These are phyloP conservation scores for Omphalotus olearius DNA, from an alignment of 1,284 basidiomycete species.

Conservation along the genomic window DNA sequence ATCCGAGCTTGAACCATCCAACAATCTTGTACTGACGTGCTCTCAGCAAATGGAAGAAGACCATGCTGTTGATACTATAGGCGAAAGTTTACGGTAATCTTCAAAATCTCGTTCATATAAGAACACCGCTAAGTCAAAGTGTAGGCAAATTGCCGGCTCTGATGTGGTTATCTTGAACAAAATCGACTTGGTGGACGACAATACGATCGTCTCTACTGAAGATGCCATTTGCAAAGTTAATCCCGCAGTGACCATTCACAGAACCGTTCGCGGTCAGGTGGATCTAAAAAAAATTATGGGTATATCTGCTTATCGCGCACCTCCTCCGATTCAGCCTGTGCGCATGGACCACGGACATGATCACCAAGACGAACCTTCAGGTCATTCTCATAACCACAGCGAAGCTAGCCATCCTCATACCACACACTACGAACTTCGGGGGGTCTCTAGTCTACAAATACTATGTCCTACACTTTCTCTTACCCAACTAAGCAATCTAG, in stretches of 20 bases:
- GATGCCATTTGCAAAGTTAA: conserved; percentile 68
- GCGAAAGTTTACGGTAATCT: conserved; percentile 71
- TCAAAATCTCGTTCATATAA: neutral
- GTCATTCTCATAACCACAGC: conserved; percentile 25
- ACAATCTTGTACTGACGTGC: neutral
- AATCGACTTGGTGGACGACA: conserved; percentile 60
- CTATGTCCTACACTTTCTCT: conserved; percentile 53
- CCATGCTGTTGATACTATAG: conserved; percentile 58
- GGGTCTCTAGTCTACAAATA: conserved; percentile 73
- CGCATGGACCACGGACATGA: conserved; percentile 21
- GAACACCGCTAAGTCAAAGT: neutral
- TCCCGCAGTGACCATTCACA: conserved; percentile 69
- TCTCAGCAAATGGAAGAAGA: conserved; percentile 81
- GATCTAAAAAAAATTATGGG: conserved; percentile 74
- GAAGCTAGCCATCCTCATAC: conserved; percentile 27
- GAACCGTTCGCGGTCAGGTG: conserved; percentile 65
- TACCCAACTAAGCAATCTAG: conserved; percentile 46
- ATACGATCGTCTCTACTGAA: conserved; percentile 44
- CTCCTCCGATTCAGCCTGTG: conserved; percentile 19
- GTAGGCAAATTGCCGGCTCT: conserved; percentile 84
- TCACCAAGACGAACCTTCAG: conserved; percentile 33
- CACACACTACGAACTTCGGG: conserved; percentile 61
- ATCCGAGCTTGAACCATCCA: conserved; percentile 5
- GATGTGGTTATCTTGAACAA: conserved; percentile 93
- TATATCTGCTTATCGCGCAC: conserved; percentile 65